These are phyloP conservation scores for Pachyrhizus erosus DNA, from an alignment of 306 rosid genomes.

Conservation along the genomic window DNA sequence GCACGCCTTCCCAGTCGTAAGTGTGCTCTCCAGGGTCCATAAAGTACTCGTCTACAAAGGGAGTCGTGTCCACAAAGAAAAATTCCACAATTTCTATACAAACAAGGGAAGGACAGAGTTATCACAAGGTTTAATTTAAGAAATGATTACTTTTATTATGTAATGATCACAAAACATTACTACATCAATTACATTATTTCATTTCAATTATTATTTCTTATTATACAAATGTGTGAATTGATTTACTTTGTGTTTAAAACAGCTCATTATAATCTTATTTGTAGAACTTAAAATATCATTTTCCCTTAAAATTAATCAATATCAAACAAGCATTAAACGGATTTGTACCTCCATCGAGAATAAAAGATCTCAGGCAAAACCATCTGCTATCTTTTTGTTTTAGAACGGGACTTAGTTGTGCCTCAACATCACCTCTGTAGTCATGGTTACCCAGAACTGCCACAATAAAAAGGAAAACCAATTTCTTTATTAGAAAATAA, in stretches of 20 bases:
- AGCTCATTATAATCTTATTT: not conserved
- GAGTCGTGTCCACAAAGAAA: conserved; percentile 90
- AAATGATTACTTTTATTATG: not conserved
- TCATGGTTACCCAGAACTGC: conserved; percentile 93
- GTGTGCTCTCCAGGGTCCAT: conserved; percentile 47
- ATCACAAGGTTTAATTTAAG: not conserved
- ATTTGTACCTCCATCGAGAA: conserved; percentile 59
- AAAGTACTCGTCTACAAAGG: conserved; percentile 69
- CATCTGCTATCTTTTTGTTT: conserved; percentile 62
- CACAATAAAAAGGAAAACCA: not conserved
- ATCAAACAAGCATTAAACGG: not conserved
- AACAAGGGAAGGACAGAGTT: not conserved
- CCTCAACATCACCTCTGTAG: conserved; percentile 84
- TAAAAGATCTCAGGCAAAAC: conserved; percentile 77
- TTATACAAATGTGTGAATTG: not conserved
- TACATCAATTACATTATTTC: not conserved
- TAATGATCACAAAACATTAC: not conserved
- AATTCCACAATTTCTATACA: conserved; percentile 64
- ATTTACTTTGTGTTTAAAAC: not conserved
- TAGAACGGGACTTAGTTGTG: conserved; percentile 67
- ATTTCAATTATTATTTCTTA: not conserved
- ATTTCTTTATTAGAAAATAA: not conserved
- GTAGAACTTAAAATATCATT: too few species aligned
- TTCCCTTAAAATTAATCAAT: not conserved
- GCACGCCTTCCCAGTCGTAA: conserved; percentile 80